These are phyloP conservation scores for Capsicum pubescens DNA, from an alignment of 257 asterid species.

Conservation along the genomic window DNA sequence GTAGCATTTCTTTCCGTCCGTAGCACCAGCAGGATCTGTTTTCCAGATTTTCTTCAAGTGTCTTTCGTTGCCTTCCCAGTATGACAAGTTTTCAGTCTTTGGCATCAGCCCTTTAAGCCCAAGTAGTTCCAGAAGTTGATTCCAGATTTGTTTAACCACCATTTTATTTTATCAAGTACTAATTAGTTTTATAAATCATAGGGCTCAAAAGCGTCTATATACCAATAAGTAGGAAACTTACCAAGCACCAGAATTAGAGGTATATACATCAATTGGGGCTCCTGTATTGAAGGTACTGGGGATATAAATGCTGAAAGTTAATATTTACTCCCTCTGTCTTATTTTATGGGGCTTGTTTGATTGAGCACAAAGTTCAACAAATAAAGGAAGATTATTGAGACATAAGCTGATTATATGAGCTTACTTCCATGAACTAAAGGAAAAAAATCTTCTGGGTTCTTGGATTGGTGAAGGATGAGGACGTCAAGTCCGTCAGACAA, in stretches of 20 bases:
- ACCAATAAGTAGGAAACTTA: neutral
- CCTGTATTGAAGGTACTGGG: neutral
- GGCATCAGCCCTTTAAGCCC: neutral
- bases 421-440: neutral
- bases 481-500: neutral
- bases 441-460: neutral
- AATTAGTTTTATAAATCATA: neutral
- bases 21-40: neutral
- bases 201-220: neutral
- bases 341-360: neutral
- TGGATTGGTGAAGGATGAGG: neutral
- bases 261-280: neutral
- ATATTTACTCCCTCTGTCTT: neutral
- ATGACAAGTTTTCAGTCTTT: constrained; percentile 9
- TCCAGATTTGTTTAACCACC: neutral
- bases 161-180: neutral
- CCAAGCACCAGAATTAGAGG: neutral
- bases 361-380: neutral
- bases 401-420: neutral
- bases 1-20: neutral
- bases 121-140: constrained; percentile 5
- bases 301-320: neutral
- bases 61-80: neutral
- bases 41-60: neutral
- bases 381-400: neutral